Evolutionary conservation across 495 filamentous ascomycete species (phyloP), one percentile per base, ranked within the genome.

Genomic region (Penicillium paradoxum): DNA sequence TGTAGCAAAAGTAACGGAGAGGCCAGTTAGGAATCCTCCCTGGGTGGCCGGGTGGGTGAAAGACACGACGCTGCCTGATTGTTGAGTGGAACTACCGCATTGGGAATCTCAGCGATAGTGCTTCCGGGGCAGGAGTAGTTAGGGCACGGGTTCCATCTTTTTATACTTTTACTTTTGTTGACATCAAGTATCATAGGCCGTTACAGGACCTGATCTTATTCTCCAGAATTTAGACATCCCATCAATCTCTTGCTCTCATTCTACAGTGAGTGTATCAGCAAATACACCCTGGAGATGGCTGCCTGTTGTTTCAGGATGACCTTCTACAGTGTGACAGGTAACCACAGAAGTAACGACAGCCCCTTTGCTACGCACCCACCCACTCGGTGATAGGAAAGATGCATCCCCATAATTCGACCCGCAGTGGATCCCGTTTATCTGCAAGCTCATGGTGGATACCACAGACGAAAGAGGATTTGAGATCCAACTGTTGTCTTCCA

Each of bases 11-110:
- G 29, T 32, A 8, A 32, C 29, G 10, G 10, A 2, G 2, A 32
- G 10, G 29, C 9, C 6, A 9, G 29, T 6, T 11, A 11, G 29
- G 4, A 44, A 44, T 44, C 42, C 42, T 44, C 42, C 42, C 39
- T 24, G n/a, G 42, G 15, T 44, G n/a, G 42, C 42, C 25, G 42
- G 29, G 42, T 44, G 25, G 42, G 42, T 44, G 42, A 44, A 24
- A 29, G 42, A 44, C 42, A 44, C 42, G n/a, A 44, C 21, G 42
- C 5, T 14, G 15, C 24, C 42, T 29, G 42, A 30, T 44, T 44
- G 25, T 21, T 44, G 22, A 9, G 25, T 29, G 5, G 9, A 27
- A 10, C 14, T 18, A 44, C 41, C 25, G 41, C 41, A 44, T 44
- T 27, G 14, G 41, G 41, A 30, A 44, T 2, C 25, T 18, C 22